Conservation (phyloP, 148 eudicot species). For the Camellia sinensis region DNA sequence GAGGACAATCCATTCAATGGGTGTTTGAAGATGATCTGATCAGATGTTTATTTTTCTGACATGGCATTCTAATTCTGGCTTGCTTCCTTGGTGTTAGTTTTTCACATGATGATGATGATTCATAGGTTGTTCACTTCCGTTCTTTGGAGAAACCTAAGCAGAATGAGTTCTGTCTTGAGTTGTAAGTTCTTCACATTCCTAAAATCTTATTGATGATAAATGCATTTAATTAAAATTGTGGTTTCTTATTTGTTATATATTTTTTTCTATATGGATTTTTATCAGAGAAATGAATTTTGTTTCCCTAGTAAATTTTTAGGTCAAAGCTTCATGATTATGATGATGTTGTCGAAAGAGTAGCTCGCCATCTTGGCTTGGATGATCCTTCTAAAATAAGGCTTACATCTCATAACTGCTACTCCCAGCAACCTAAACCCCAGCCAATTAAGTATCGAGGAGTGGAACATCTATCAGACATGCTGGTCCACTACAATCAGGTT, state of each 20-base stretch:
- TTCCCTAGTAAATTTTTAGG: conserved; percentile 30
- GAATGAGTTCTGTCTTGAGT: conserved; percentile 79
- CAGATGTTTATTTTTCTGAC: background rate
- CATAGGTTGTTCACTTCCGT: conserved; percentile 81
- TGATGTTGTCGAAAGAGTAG: conserved; percentile 83
- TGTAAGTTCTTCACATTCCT: conserved; percentile 53
- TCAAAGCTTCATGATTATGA: conserved; percentile 81
- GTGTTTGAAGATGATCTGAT: background rate
- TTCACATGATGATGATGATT: background rate
- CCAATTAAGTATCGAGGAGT: conserved; percentile 75
- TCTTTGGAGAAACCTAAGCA: conserved; percentile 80
- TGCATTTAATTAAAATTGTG: background rate
- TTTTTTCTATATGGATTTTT: background rate
- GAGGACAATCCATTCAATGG: background rate
- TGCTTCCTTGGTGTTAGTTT: conserved; percentile 1
- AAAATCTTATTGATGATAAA: background rate
- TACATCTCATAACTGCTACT: conserved; percentile 91
- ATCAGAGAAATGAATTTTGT: background rate
- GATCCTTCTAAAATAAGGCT: conserved; percentile 93
- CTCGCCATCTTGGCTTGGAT: conserved; percentile 64
- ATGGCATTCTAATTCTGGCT: background rate
- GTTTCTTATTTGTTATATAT: background rate
- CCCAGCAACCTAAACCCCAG: conserved; percentile 96
- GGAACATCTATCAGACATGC: conserved; percentile 85
- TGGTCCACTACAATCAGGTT: conserved; percentile 92